Conservation (phyloP, 2,329 filamentous ascomycete species). For the Aspergillus tamarii region DNA sequence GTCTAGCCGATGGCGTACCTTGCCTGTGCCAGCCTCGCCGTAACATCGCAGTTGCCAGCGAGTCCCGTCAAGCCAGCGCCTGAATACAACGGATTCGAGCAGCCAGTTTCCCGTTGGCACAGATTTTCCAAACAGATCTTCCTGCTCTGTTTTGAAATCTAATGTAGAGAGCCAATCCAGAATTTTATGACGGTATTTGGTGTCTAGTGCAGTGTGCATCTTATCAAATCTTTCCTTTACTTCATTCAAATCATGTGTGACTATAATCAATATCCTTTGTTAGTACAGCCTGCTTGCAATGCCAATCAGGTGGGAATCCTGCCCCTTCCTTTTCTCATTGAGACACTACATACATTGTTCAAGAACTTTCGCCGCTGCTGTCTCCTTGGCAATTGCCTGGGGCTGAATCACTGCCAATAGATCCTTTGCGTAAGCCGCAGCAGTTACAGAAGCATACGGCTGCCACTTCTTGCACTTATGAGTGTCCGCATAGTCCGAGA, state of each 20-base stretch:
- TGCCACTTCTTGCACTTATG: constrained; percentile 8
- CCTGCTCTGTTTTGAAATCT: background rate
- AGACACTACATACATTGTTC: background rate
- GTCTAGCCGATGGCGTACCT: too few relatives aligned
- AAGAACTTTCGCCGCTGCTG: background rate
- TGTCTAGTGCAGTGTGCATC: background rate
- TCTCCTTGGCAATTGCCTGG: background rate
- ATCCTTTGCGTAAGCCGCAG: constrained; percentile 6
- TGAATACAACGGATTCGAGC: background rate
- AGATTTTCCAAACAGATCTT: background rate
- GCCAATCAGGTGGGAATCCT: background rate
- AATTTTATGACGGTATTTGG: background rate
- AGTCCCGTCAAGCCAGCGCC: background rate
- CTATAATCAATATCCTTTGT: background rate
- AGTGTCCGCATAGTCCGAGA: constrained; percentile 6
- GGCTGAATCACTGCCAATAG: background rate
- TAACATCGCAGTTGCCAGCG: background rate
- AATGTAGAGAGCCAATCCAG: background rate
- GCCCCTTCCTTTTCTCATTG: background rate
- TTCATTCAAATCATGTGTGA: background rate
- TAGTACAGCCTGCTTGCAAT: background rate
- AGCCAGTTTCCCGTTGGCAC: background rate
- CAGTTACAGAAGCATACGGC: background rate
- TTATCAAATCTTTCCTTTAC: background rate
- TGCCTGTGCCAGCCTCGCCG: background rate